Conservation (phyloP, 495 filamentous ascomycete genomes). For the Tuber umbilicatum region DNA sequence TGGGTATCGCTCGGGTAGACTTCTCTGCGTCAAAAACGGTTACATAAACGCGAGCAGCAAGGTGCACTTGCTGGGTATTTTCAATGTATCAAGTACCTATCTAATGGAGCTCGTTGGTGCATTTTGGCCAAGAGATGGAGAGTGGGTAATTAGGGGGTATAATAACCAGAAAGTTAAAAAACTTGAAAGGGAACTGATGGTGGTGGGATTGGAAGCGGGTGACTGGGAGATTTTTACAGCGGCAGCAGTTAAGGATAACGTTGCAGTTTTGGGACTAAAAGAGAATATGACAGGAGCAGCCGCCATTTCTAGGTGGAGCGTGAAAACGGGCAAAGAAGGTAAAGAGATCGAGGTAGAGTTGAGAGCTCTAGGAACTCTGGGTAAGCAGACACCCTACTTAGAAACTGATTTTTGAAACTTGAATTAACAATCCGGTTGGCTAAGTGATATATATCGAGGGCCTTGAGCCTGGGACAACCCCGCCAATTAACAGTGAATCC, state of each 20-base stretch:
- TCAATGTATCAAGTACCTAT: slow-evolving; percentile 23
- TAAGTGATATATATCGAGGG: not conserved
- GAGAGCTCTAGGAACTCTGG: slow-evolving; percentile 22
- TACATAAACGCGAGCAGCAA: not conserved
- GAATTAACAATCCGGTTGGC: not conserved
- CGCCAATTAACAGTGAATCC: not conserved
- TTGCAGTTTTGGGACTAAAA: slow-evolving; percentile 18
- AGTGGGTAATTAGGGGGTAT: slow-evolving; percentile 24
- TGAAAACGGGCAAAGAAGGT: not conserved
- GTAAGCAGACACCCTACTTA: slow-evolving; percentile 6
- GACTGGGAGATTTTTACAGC: slow-evolving; percentile 29
- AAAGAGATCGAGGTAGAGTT: slow-evolving; percentile 14
- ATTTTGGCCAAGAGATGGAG: not conserved
- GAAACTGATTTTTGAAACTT: not conserved
- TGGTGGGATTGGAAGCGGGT: slow-evolving; percentile 19
- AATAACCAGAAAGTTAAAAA: slow-evolving; percentile 5
- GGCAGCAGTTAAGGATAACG: slow-evolving; percentile 9
- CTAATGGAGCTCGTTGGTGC: slow-evolving; percentile 16
- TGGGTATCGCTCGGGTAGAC: slow-evolving; percentile 13
- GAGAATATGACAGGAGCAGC: slow-evolving; percentile 24
- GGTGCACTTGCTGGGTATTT: slow-evolving; percentile 15
- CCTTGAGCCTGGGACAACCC: not conserved
- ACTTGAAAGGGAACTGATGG: slow-evolving; percentile 11
- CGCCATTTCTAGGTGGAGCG: slow-evolving; percentile 11
- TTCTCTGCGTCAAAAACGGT: slow-evolving; percentile 20